These are phyloP conservation scores for Fusarium sp. DNA, from an alignment of 2,329 filamentous ascomycete genomes.

Conservation along the genomic window DNA sequence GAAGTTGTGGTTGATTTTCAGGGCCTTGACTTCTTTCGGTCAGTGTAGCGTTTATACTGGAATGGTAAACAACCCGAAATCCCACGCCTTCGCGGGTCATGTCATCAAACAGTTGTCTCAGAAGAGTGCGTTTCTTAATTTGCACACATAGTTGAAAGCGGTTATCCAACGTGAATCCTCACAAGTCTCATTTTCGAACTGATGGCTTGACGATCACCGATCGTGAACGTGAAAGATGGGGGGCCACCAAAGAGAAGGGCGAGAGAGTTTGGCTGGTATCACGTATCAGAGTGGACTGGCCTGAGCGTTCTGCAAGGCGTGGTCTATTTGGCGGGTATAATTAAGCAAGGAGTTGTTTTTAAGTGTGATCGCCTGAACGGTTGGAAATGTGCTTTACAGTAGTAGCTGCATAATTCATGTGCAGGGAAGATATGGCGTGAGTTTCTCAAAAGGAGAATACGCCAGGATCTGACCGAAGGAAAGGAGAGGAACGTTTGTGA, in stretches of 20 bases:
- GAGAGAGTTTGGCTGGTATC: not conserved
- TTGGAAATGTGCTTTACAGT: not conserved
- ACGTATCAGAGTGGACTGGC: conserved; percentile 15
- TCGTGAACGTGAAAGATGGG: not conserved
- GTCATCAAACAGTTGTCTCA: conserved; percentile 27
- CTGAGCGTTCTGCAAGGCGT: conserved; percentile 38
- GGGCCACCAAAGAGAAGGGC: not conserved
- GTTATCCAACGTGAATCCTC: conserved; percentile 1
- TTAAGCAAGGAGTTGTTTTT: conserved; percentile 31
- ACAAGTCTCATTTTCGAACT: conserved; percentile 30
- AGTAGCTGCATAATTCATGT: conserved; percentile 28
- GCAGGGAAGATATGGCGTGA: conserved; percentile 24
- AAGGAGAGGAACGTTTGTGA: not conserved
- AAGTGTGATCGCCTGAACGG: conserved; percentile 15
- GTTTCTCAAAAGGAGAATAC: not conserved
- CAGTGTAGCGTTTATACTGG: conserved; percentile 13
- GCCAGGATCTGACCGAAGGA: conserved; percentile 1
- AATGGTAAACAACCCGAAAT: conserved; percentile 35
- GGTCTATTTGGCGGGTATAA: conserved; percentile 14
- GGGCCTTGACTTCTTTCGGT: not conserved
- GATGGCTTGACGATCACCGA: conserved; percentile 21
- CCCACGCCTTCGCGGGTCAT: not conserved
- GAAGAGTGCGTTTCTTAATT: conserved; percentile 28
- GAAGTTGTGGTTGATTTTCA: conserved; percentile 1
- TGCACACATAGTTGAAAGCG: conserved; percentile 20